Percentiles rank a stretch among this genome's conserved stretches.
phyloP scores from a whole-genome alignment of 768 basidiomycete species.

The Rhizopogon vulgaris region DNA sequence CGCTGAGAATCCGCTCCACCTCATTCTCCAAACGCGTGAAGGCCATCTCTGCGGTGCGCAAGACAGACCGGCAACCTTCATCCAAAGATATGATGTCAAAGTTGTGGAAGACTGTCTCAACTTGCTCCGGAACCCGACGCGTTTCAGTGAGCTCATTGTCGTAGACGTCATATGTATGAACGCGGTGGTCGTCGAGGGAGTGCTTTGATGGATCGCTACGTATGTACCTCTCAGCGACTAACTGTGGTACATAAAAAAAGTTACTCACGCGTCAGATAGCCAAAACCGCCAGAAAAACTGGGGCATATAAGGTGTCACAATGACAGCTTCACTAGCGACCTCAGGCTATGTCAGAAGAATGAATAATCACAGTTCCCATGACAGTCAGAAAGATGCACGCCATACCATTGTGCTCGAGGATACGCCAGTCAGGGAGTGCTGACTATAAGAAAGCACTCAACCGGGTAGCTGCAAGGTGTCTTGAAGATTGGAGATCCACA shows the following conservation, averaged over 20 bases:
- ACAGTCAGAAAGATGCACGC: neutral
- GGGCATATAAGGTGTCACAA: slow-evolving; percentile 36
- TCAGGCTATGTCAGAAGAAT: neutral
- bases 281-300: slow-evolving; percentile 45
- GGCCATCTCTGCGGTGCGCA: slow-evolving; percentile 37
- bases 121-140: slow-evolving; percentile 29
- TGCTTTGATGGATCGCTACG: slow-evolving; percentile 23
- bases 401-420: neutral
- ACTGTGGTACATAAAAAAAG: neutral
- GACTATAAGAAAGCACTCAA: neutral
- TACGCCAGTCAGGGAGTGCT: neutral
- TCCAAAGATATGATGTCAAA: slow-evolving; percentile 28
- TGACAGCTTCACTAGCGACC: neutral
- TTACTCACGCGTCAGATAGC: slow-evolving; percentile 38
- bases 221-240: neutral
- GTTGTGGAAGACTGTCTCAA: slow-evolving; percentile 38
- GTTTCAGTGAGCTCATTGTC: slow-evolving; percentile 44
- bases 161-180: slow-evolving; percentile 50
- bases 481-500: neutral
- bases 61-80: slow-evolving; percentile 28
- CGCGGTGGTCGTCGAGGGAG: slow-evolving; percentile 29
- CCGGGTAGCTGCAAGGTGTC: neutral
- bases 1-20: slow-evolving; percentile 33
- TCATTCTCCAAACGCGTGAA: slow-evolving; percentile 39
- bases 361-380: neutral